Percentiles rank a stretch among this genome's conserved stretches.
Evolutionary conservation across 371 early-diverging fungal genomes (phyloP).

Genomic region (Phascolomyces articulosus): DNA sequence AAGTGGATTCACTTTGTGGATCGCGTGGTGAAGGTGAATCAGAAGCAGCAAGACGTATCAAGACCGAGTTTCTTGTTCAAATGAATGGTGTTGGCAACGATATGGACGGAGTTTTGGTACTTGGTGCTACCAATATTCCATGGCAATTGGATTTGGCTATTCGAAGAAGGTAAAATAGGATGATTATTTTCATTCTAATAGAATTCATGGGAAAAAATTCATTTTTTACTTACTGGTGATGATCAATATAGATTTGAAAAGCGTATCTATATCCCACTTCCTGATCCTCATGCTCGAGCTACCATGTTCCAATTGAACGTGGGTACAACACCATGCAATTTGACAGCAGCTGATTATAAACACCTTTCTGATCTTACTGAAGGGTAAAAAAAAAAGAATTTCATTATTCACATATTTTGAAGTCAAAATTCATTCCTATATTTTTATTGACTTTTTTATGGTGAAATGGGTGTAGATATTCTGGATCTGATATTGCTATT

Average conservation of each 20-base stretch:
- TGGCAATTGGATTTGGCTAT: conserved; percentile 96
- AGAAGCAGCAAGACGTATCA: conserved; percentile 93
- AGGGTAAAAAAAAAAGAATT: conserved; percentile 69
- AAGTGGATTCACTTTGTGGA: conserved; percentile 97
- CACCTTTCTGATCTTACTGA: conserved; percentile 82
- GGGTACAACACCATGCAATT: conserved; percentile 84
- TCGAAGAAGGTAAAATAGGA: conserved; percentile 70
- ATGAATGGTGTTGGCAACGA: conserved; percentile 98
- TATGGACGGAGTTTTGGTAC: conserved; percentile 89
- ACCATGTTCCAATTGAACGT: conserved; percentile 91
- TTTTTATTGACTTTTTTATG: too few relatives aligned
- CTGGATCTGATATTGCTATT: conserved; percentile 94
- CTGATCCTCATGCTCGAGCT: conserved; percentile 87
- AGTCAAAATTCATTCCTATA: too few relatives aligned
- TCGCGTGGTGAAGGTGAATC: conserved; percentile 94
- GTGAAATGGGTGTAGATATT: conserved; percentile 76
- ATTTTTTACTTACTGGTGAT: too few relatives aligned
- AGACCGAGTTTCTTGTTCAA: conserved; percentile 94
- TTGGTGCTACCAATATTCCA: conserved; percentile 97
- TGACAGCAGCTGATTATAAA: conserved; percentile 74
- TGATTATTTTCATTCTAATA: too few relatives aligned
- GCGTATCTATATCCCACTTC: conserved; percentile 96
- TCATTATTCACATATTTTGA: too few relatives aligned
- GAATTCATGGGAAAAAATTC: too few relatives aligned
- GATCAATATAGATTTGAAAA: conserved; percentile 98